Evolutionary conservation across 257 asterid genomes (phyloP), one percentile per base, ranked within the genome.

Genomic region (Handroanthus guayacan): DNA sequence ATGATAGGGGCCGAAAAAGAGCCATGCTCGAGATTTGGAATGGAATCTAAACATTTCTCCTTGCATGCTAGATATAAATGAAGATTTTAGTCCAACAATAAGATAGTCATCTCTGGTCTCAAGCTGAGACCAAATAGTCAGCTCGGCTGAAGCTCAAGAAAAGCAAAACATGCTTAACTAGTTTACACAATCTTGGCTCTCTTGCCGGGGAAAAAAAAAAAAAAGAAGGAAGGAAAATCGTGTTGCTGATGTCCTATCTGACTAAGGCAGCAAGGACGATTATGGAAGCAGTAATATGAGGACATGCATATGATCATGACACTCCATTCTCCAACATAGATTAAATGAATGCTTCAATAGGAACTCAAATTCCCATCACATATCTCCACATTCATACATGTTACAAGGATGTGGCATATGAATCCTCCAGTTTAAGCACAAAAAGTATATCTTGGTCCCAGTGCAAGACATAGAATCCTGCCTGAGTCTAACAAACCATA

Each of bases 121-220:
- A 73, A 31, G 34, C 2, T 3, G 12, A 52, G 12, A 52, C 13
- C 38, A 34, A 10, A 41, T 9, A 48, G 9, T 47, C 17, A n/a
- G 62, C 62, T 25, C 8, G 11, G 17, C 44, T 58, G 57, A 58
- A 62, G 71, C 39, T 36, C 43, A 3, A 11, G 67, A 41, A 75
- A 8, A 11, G 48, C 10, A 16, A 64, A 75, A 75, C 61, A 66
- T 54, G 65, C 48, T 75, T 39, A 52, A 20, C 65, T 64, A 48
- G 7, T 31, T 36, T n/a, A 37, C 52, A 51, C 63, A 17, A 52
- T 37, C 39, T 13, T 38, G 18, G 36, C 58, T 66, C 38, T 61
- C 61, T 34, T 2, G 18, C 13, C 2, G 39, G 1, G 13, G 0
- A 66, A 25, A 25, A 9, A 31, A 4, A 3, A 43, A 48, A 47